These are phyloP conservation scores for Pseudofabraea citricarpa DNA, from an alignment of 2,329 filamentous ascomycete species.

Conservation along the genomic window DNA sequence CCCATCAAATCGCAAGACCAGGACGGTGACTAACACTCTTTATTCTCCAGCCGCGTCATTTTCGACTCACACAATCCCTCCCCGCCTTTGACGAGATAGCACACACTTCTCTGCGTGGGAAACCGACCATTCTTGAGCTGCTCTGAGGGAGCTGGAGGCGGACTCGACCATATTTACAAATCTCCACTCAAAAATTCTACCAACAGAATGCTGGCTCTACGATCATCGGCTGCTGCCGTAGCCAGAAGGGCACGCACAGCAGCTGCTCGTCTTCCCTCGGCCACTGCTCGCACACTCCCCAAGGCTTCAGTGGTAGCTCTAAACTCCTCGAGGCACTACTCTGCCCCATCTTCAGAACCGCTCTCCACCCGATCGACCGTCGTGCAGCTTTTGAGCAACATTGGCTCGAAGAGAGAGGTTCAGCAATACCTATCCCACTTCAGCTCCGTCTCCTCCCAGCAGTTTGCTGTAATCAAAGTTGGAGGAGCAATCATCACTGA, in stretches of 20 bases:
- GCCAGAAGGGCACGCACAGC: slow-evolving; percentile 24
- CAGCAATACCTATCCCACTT: slow-evolving; percentile 98
- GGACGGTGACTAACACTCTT: slow-evolving; percentile 1
- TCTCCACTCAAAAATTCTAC: slow-evolving; percentile 17
- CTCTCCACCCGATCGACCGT: slow-evolving; percentile 67
- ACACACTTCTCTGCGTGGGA: slow-evolving; percentile 16
- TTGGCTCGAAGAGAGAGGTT: slow-evolving; percentile 92
- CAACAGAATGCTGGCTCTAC: slow-evolving; percentile 27
- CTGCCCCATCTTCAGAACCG: slow-evolving; percentile 23
- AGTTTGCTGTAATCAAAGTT: slow-evolving; percentile 98
- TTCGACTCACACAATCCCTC: slow-evolving; percentile 11
- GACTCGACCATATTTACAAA: slow-evolving; percentile 7
- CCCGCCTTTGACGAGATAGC: slow-evolving; percentile 25
- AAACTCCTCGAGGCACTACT: slow-evolving; percentile 22
- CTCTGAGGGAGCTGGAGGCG: slow-evolving; percentile 23
- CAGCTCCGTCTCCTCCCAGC: slow-evolving; percentile 91
- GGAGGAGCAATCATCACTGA: slow-evolving; percentile 94
- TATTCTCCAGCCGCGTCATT: slow-evolving; percentile 25
- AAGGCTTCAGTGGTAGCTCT: slow-evolving; percentile 22
- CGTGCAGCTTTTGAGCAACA: slow-evolving; percentile 87
- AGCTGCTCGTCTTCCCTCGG: slow-evolving; percentile 18
- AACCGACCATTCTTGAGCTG: slow-evolving; percentile 14
- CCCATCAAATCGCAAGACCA: no score
- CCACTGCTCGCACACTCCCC: slow-evolving; percentile 19
- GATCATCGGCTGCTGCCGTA: slow-evolving; percentile 23